Percentiles rank a stretch among this genome's conserved stretches.
Conservation (phyloP, 306 rosid genomes). For the Gleditsia sinensis region DNA sequence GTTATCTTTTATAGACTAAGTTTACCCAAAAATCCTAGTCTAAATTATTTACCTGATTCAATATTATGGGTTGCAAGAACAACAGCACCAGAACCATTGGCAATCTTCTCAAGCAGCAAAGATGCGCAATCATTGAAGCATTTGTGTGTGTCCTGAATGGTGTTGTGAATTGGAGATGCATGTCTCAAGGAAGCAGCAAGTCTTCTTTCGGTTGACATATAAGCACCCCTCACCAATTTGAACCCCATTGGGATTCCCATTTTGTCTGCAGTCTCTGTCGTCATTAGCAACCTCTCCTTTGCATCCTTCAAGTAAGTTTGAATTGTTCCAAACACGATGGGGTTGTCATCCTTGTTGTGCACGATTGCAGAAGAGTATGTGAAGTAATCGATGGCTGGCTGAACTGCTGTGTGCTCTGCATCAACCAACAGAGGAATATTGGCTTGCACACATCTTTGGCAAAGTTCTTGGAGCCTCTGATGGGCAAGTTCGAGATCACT, state of each 20-base stretch:
- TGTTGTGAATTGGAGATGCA: conserved; percentile 74
- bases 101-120: conserved; percentile 67
- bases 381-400: conserved; percentile 90
- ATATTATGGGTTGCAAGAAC: conserved; percentile 89
- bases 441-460: conserved; percentile 55
- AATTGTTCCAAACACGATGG: conserved; percentile 67
- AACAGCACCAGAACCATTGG: conserved; percentile 59
- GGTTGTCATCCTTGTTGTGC: conserved; percentile 55
- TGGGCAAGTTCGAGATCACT: conserved; percentile 59
- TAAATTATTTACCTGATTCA: conserved; percentile 64
- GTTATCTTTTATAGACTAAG: too few relatives aligned
- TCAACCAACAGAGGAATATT: conserved; percentile 68
- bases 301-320: conserved; percentile 91
- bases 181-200: conserved; percentile 65
- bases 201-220: conserved; percentile 72
- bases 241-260: conserved; percentile 77
- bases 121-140: conserved; percentile 76
- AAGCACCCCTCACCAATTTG: conserved; percentile 92
- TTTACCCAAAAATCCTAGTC: too few relatives aligned
- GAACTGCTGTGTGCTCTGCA: conserved; percentile 81
- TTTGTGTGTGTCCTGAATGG: conserved; percentile 67
- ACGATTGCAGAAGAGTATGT: conserved; percentile 69
- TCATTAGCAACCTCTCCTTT: conserved; percentile 56
- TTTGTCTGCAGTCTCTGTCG: conserved; percentile 52
- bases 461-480: conserved; percentile 57